A percentile compares a stretch with the other conserved stretches of the same genome.
Conservation (phyloP, 495 filamentous ascomycete genomes). For the Penicillium fimorum region DNA sequence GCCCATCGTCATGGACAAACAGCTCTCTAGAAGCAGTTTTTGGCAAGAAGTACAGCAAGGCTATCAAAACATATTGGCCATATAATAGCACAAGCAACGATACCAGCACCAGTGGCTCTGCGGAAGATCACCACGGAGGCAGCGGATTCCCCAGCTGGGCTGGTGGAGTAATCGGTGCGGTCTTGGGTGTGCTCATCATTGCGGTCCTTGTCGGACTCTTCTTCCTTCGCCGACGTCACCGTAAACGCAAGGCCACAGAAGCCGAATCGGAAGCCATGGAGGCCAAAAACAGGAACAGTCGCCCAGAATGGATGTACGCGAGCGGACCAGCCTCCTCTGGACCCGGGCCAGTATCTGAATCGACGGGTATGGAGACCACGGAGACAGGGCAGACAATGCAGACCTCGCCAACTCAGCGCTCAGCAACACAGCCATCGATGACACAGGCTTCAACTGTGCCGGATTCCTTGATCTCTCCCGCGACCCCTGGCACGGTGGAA, state of each 20-base stretch:
- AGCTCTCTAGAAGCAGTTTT: slow-evolving; percentile 54
- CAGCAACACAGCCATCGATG: not conserved
- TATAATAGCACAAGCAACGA: slow-evolving; percentile 38
- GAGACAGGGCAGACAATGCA: not conserved
- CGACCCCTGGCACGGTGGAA: slow-evolving; percentile 21
- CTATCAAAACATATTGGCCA: slow-evolving; percentile 60
- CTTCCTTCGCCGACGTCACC: slow-evolving; percentile 54
- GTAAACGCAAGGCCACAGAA: not conserved
- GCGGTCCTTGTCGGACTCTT: slow-evolving; percentile 53
- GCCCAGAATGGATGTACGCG: slow-evolving; percentile 2
- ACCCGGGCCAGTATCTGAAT: slow-evolving; percentile 1
- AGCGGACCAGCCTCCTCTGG: not conserved
- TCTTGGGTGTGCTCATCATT: slow-evolving; percentile 61
- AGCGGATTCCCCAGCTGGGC: slow-evolving; percentile 58
- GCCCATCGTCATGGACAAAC: slow-evolving; percentile 52
- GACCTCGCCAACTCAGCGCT: not conserved
- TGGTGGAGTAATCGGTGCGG: slow-evolving; percentile 63
- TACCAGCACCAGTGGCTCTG: not conserved
- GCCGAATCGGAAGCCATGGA: not conserved
- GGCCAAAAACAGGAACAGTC: not conserved
- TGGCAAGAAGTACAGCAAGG: slow-evolving; percentile 51
- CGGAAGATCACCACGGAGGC: slow-evolving; percentile 7
- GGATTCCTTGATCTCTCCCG: slow-evolving; percentile 15
- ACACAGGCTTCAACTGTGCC: not conserved
- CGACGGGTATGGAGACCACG: not conserved